These are phyloP conservation scores for Candida tibetensis DNA, from an alignment of 805 yeast genomes.

Conservation along the genomic window DNA sequence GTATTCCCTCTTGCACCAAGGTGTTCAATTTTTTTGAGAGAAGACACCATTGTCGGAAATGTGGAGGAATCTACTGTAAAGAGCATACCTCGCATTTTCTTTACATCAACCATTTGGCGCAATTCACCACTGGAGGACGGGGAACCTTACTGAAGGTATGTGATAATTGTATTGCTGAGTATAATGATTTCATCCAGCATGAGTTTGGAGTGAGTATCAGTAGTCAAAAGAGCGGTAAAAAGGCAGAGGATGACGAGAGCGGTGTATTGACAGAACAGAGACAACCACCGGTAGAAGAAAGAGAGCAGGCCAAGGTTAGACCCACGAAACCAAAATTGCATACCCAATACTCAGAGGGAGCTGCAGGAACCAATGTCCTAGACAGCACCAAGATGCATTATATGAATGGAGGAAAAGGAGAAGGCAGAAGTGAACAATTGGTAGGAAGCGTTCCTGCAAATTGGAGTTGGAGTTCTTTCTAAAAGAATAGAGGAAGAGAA, in stretches of 20 bases:
- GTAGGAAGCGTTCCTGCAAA: constrained; percentile 64
- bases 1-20: constrained; percentile 52
- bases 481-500: constrained; percentile 5
- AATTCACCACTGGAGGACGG: constrained; percentile 62
- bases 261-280: too few relatives aligned
- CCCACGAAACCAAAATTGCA: not conserved
- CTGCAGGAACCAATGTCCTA: not conserved
- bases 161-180: constrained; percentile 60
- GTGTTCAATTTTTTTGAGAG: constrained; percentile 75
- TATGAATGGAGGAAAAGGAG: not conserved
- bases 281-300: too few relatives aligned
- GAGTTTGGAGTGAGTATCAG: constrained; percentile 34
- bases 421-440: constrained; percentile 38
- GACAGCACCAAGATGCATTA: not conserved
- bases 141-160: constrained; percentile 72
- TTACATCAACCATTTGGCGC: constrained; percentile 56
- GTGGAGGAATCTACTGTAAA: constrained; percentile 78
- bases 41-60: constrained; percentile 79
- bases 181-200: constrained; percentile 46
- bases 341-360: not conserved
- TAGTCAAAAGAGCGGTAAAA: too few relatives aligned
- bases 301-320: too few relatives aligned
- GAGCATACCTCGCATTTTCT: constrained; percentile 59
- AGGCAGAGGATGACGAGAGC: too few relatives aligned
- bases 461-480: constrained; percentile 80